These are phyloP conservation scores for Nicotiana undulata DNA, from an alignment of 257 asterid species.

Conservation along the genomic window DNA sequence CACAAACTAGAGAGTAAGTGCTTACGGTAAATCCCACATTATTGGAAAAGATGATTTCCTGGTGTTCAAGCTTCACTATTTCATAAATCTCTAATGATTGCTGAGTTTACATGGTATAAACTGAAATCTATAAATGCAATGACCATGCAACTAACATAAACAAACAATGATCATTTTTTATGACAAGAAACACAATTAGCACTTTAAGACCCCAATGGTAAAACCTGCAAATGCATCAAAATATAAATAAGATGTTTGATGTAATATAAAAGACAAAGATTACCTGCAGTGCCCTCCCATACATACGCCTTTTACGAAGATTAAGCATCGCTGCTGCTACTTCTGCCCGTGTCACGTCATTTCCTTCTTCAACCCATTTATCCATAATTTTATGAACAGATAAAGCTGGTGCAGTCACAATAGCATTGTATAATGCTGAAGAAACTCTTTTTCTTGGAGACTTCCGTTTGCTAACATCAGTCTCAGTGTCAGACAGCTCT, in stretches of 20 bases:
- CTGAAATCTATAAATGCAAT: background rate
- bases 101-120: background rate
- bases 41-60: background rate
- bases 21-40: background rate
- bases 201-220: background rate
- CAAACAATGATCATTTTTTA: background rate
- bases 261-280: background rate
- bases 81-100: background rate
- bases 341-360: constrained; percentile 41
- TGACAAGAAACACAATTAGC: background rate
- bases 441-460: constrained; percentile 8
- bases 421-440: constrained; percentile 39
- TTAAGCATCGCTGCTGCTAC: constrained; percentile 23
- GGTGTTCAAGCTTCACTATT: background rate
- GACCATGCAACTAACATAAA: background rate
- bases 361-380: constrained; percentile 66
- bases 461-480: constrained; percentile 19
- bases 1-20: background rate
- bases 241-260: background rate
- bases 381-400: constrained; percentile 38
- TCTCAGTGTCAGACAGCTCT: constrained; percentile 24
- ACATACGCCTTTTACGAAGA: constrained; percentile 51
- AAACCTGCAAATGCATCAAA: constrained; percentile 3
- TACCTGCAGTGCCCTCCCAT: constrained; percentile 68
- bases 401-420: constrained; percentile 31